Percentiles rank a stretch among this genome's conserved stretches.
Conservation (phyloP, 2,329 filamentous ascomycete genomes). For the Alternaria conjuncta region DNA sequence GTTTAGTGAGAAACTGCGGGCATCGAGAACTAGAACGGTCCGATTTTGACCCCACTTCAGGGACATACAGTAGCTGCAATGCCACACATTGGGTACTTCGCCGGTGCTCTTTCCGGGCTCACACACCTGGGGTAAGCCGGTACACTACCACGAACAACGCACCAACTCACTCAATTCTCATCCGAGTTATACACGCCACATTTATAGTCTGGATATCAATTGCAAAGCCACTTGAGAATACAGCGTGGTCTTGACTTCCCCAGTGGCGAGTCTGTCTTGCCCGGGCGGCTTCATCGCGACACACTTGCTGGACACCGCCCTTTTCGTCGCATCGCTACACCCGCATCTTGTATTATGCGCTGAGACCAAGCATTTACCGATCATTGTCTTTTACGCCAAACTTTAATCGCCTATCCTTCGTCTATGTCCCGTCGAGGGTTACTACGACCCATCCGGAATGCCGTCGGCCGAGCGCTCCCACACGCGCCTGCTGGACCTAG, state of each 20-base stretch:
- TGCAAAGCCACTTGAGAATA: background rate
- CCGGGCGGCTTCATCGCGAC: background rate
- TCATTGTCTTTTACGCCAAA: background rate
- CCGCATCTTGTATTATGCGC: background rate
- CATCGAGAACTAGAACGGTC: slow-evolving; percentile 5
- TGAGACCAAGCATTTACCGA: background rate
- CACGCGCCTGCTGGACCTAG: slow-evolving; percentile 24
- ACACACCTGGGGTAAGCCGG: background rate
- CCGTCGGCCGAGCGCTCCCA: background rate
- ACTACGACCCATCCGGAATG: slow-evolving; percentile 4
- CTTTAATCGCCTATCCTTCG: background rate
- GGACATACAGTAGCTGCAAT: background rate
- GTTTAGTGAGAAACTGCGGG: background rate
- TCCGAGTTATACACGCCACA: background rate
- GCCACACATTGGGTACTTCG: background rate
- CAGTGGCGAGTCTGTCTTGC: background rate
- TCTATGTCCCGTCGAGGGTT: background rate
- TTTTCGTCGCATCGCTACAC: background rate
- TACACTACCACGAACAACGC: background rate
- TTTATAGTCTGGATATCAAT: background rate
- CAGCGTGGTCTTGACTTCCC: background rate
- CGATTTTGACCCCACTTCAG: background rate
- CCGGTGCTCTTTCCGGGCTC: background rate
- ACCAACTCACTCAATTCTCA: background rate
- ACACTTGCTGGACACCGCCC: background rate